phyloP scores from a whole-genome alignment of 2,329 filamentous ascomycete genomes.

The Rasamsonia emersonii region DNA sequence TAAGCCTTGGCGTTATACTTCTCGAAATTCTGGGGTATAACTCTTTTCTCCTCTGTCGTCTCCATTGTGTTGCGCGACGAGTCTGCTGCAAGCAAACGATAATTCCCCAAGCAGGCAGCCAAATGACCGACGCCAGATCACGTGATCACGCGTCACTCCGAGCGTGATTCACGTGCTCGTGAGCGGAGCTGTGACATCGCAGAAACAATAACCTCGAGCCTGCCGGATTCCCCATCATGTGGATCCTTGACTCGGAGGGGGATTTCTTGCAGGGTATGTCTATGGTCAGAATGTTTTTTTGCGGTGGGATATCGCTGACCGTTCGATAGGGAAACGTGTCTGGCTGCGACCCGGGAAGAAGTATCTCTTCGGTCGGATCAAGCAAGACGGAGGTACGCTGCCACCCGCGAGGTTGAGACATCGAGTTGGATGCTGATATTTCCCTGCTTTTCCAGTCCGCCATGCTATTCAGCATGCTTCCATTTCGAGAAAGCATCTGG shows the following conservation, averaged over 20 bases:
- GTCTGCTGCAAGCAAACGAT: background rate
- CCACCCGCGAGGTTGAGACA: constrained; percentile 2
- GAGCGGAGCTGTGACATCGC: background rate
- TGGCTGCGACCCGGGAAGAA: constrained; percentile 82
- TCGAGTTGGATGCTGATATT: background rate
- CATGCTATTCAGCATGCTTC: constrained; percentile 69
- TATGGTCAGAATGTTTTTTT: constrained; percentile 30
- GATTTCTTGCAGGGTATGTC: constrained; percentile 36
- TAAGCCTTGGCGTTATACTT: constrained; percentile 88
- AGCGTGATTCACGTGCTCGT: constrained; percentile 12
- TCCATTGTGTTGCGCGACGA: too few relatives aligned
- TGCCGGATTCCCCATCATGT: constrained; percentile 40
- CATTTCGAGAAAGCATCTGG: constrained; percentile 82
- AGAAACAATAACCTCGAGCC: constrained; percentile 4
- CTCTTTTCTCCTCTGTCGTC: too few relatives aligned
- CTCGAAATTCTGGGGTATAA: constrained; percentile 76
- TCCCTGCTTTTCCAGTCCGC: constrained; percentile 41
- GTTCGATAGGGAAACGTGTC: constrained; percentile 54
- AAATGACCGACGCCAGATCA: constrained; percentile 20
- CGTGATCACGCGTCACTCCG: constrained; percentile 28
- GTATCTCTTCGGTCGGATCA: constrained; percentile 77
- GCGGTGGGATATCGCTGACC: constrained; percentile 27
- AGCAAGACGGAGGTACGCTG: constrained; percentile 49
- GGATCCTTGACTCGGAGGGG: constrained; percentile 51
- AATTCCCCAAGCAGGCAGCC: constrained; percentile 20